A percentile compares a stretch with the other conserved stretches of the same genome.
Evolutionary conservation across 257 asterid species (phyloP).

Genomic region (Knoxia roxburghii): DNA sequence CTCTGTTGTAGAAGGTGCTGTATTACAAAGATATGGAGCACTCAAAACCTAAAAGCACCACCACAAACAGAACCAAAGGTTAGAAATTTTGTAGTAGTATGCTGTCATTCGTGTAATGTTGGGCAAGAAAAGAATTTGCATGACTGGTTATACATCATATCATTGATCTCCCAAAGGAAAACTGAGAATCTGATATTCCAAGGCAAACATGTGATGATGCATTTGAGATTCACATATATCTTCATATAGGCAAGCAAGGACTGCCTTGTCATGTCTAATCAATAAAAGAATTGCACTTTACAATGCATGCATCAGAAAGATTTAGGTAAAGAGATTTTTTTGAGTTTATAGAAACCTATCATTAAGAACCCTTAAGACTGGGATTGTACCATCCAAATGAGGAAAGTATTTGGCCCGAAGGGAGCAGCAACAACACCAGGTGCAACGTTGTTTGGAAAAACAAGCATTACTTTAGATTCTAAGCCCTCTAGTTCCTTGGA

Average conservation of each 20-base stretch:
- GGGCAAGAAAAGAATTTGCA: background rate
- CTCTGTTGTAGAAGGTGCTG: conserved; percentile 31
- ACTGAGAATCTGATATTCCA: background rate
- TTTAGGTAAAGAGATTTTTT: background rate
- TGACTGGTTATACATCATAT: no score
- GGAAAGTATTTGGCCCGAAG: background rate
- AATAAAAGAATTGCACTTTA: background rate
- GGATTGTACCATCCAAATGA: background rate
- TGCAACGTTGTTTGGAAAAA: background rate
- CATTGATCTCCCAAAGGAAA: no score
- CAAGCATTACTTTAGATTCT: no score
- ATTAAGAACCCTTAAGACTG: background rate
- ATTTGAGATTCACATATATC: background rate
- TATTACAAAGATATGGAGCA: conserved; percentile 66
- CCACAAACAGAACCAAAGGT: conserved; percentile 3
- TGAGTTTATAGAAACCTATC: background rate
- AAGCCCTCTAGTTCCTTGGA: background rate
- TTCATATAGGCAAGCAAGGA: background rate
- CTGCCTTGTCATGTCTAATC: background rate
- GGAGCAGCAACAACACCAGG: background rate
- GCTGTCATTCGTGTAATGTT: background rate
- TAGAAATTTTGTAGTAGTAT: background rate
- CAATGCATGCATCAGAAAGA: background rate
- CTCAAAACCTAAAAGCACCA: conserved; percentile 62
- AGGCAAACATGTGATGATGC: background rate